Conservation (phyloP, 768 basidiomycete genomes). For the Mycena metata region DNA sequence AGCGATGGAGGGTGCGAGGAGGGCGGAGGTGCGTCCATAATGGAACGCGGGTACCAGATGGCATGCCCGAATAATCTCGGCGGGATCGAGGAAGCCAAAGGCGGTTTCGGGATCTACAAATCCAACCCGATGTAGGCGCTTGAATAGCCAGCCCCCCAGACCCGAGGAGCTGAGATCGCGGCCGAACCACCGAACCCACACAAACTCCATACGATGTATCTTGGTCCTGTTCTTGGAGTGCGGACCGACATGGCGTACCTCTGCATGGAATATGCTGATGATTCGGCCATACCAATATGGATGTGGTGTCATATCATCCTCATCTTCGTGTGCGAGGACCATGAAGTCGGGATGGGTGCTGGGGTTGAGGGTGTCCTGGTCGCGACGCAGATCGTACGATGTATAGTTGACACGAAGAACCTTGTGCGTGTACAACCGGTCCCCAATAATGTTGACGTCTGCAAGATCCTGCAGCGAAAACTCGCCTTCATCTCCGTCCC, state of each 20-base stretch:
- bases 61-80: constrained; percentile 46
- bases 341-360: constrained; percentile 5
- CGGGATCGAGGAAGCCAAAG: constrained; percentile 60
- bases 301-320: not conserved
- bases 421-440: constrained; percentile 15
- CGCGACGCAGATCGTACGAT: not conserved
- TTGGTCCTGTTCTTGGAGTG: constrained; percentile 2
- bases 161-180: not conserved
- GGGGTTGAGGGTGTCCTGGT: constrained; percentile 14
- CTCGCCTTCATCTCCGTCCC: constrained; percentile 3
- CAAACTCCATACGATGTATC: constrained; percentile 3
- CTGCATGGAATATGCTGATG: constrained; percentile 2
- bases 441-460: constrained; percentile 8
- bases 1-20: constrained; percentile 35
- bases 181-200: constrained; percentile 7
- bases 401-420: constrained; percentile 20
- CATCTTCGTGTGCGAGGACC: constrained; percentile 7
- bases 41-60: constrained; percentile 56
- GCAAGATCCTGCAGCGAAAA: not conserved
- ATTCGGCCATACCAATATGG: constrained; percentile 14
- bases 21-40: constrained; percentile 30
- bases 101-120: constrained; percentile 2
- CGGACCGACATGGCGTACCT: not conserved
- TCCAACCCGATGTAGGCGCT: not conserved
- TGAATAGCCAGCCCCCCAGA: not conserved